Conservation (phyloP, 352 stramenopile species). For the Phytophthora pluvialis region DNA sequence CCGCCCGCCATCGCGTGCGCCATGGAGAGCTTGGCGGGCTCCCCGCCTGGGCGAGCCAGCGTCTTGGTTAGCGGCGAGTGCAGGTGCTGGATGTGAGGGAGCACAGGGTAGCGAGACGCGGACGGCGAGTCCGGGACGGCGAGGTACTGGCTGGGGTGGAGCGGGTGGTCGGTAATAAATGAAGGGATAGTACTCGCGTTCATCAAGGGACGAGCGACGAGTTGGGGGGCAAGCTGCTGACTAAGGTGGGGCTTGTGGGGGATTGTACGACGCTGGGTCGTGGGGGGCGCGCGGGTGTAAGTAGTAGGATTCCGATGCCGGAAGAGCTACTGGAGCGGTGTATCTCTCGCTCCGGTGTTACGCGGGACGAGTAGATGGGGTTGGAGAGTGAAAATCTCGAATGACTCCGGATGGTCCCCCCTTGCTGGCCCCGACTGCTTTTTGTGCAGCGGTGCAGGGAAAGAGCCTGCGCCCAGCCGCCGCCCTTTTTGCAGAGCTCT, state of each 20-base stretch:
- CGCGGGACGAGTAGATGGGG: slow-evolving; percentile 48
- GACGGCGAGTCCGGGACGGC: slow-evolving; percentile 27
- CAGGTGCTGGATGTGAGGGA: slow-evolving; percentile 34
- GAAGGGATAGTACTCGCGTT: slow-evolving; percentile 47
- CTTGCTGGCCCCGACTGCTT: slow-evolving; percentile 13
- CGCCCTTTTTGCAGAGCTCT: slow-evolving; percentile 27
- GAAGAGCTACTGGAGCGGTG: slow-evolving; percentile 50
- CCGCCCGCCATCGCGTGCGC: slow-evolving; percentile 36
- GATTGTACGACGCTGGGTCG: slow-evolving; percentile 46
- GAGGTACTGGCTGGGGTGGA: slow-evolving; percentile 13
- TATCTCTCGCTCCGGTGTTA: slow-evolving; percentile 50
- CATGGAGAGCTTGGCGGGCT: slow-evolving; percentile 26
- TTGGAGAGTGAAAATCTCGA: slow-evolving; percentile 47
- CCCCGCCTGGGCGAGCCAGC: slow-evolving; percentile 29
- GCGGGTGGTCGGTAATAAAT: slow-evolving; percentile 43
- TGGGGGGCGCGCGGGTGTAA: slow-evolving; percentile 11
- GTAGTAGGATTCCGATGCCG: slow-evolving; percentile 47
- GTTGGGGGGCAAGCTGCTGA: slow-evolving; percentile 33
- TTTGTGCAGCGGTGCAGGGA: slow-evolving; percentile 40
- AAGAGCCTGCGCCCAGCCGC: slow-evolving; percentile 23
- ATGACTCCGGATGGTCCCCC: slow-evolving; percentile 41
- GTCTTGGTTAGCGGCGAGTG: slow-evolving; percentile 37
- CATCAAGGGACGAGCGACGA: slow-evolving; percentile 38
- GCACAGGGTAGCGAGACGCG: slow-evolving; percentile 20
- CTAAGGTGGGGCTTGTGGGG: slow-evolving; percentile 25